Conservation (phyloP, 2,329 filamentous ascomycete species). For the Aspergillus intermedius region DNA sequence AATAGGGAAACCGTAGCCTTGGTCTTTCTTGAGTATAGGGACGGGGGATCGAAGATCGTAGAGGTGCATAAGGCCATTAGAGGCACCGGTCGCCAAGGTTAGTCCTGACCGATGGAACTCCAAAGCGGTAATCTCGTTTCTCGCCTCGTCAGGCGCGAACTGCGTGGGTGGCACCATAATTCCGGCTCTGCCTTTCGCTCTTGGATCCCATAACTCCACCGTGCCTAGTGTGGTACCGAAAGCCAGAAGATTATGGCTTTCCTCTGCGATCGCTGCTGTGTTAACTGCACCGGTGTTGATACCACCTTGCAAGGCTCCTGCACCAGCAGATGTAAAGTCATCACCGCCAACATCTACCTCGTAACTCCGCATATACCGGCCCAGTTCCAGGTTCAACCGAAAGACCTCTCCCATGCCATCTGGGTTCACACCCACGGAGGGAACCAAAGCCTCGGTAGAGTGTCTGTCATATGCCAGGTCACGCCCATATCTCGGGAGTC, state of each 20-base stretch:
- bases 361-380: constrained; percentile 90
- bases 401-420: constrained; percentile 91
- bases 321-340: constrained; percentile 59
- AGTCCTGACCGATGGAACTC: constrained; percentile 80
- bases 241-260: constrained; percentile 80
- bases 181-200: constrained; percentile 74
- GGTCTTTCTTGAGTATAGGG: constrained; percentile 83
- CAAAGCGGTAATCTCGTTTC: constrained; percentile 71
- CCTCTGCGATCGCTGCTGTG: constrained; percentile 75
- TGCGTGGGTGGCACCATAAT: constrained; percentile 57
- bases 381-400: constrained; percentile 81
- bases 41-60: constrained; percentile 87
- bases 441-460: constrained; percentile 77
- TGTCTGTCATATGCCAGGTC: constrained; percentile 79
- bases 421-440: constrained; percentile 76
- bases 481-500: constrained; percentile 85
- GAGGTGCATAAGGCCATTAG: constrained; percentile 76
- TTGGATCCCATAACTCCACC: constrained; percentile 92
- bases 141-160: constrained; percentile 31
- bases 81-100: constrained; percentile 79
- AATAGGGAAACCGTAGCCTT: constrained; percentile 90
- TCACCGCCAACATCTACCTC: constrained; percentile 85
- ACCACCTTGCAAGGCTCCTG: constrained; percentile 75
- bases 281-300: constrained; percentile 83
- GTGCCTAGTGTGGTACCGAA: constrained; percentile 95